Evolutionary conservation across 2,329 filamentous ascomycete species (phyloP).

Genomic region (Aureobasidium melanogenum): DNA sequence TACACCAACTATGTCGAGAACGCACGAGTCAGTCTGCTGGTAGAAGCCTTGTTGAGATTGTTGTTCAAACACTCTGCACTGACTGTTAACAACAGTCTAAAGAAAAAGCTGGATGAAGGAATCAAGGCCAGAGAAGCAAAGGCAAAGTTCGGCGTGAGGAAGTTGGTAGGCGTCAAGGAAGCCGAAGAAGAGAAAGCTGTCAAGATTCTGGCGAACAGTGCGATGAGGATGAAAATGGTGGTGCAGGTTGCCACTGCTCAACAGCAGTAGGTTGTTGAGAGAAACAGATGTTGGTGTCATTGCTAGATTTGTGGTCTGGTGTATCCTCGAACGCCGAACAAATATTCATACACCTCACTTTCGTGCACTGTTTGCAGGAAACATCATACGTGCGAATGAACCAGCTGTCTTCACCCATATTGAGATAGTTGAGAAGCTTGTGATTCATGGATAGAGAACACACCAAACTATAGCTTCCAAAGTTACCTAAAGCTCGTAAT

Average conservation of each 20-base stretch:
- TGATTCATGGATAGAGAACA: no score
- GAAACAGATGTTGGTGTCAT: neutral
- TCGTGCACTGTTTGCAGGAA: no score
- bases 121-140: constrained; percentile 42
- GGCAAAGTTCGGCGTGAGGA: constrained; percentile 36
- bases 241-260: neutral
- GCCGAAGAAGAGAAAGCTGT: constrained; percentile 29
- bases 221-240: constrained; percentile 22
- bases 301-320: no score
- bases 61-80: constrained; percentile 30
- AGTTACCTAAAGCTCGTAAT: no score
- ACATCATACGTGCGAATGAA: no score
- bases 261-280: neutral
- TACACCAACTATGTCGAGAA: constrained; percentile 56
- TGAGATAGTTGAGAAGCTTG: no score
- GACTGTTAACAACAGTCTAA: constrained; percentile 29
- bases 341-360: no score
- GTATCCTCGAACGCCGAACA: neutral
- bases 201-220: constrained; percentile 26
- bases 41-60: constrained; percentile 57
- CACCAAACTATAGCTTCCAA: no score
- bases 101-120: constrained; percentile 42
- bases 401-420: no score
- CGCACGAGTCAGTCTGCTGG: constrained; percentile 59
- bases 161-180: constrained; percentile 30